These are phyloP conservation scores for Phytophthora hybrid DNA, from an alignment of 352 stramenopile genomes.

Conservation along the genomic window DNA sequence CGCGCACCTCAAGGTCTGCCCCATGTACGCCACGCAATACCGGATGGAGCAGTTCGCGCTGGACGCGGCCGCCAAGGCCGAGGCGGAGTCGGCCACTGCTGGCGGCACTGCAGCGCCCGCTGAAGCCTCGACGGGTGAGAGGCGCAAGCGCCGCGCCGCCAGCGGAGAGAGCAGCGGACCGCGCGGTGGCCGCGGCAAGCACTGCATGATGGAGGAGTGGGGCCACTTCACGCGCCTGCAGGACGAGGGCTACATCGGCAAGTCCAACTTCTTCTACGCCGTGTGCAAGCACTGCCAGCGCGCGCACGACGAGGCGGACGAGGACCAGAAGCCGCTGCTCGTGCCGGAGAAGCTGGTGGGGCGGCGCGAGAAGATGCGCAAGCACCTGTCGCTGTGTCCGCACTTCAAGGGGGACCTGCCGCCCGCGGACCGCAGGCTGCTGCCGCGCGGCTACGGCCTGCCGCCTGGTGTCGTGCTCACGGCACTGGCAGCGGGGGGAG, in stretches of 20 bases:
- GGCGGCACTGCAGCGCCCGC: slow-evolving; percentile 3
- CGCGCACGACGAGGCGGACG: slow-evolving; percentile 62
- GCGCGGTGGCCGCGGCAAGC: slow-evolving; percentile 66
- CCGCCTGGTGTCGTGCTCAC: slow-evolving; percentile 28
- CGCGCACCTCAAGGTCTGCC: slow-evolving; percentile 78
- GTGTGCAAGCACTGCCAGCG: slow-evolving; percentile 75
- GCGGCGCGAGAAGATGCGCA: slow-evolving; percentile 81
- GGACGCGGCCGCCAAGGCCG: slow-evolving; percentile 20
- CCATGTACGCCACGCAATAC: slow-evolving; percentile 75
- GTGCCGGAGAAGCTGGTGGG: slow-evolving; percentile 76
- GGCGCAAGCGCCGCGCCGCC: slow-evolving; percentile 61
- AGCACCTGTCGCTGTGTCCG: slow-evolving; percentile 67
- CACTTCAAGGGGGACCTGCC: slow-evolving; percentile 77
- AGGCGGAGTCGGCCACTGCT: slow-evolving; percentile 4
- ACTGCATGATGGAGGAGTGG: slow-evolving; percentile 89
- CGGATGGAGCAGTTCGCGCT: slow-evolving; percentile 56
- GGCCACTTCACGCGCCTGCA: slow-evolving; percentile 78
- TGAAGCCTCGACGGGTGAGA: slow-evolving; percentile 31
- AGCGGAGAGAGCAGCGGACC: slow-evolving; percentile 42
- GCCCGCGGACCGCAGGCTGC: slow-evolving; percentile 49
- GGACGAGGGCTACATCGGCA: slow-evolving; percentile 84
- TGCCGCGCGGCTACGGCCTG: slow-evolving; percentile 32
- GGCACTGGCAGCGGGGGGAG: slow-evolving; percentile 7
- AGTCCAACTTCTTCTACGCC: slow-evolving; percentile 84
- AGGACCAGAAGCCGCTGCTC: slow-evolving; percentile 63